These are phyloP conservation scores for Claviceps digitariae DNA, from an alignment of 2,329 filamentous ascomycete genomes.

Conservation along the genomic window DNA sequence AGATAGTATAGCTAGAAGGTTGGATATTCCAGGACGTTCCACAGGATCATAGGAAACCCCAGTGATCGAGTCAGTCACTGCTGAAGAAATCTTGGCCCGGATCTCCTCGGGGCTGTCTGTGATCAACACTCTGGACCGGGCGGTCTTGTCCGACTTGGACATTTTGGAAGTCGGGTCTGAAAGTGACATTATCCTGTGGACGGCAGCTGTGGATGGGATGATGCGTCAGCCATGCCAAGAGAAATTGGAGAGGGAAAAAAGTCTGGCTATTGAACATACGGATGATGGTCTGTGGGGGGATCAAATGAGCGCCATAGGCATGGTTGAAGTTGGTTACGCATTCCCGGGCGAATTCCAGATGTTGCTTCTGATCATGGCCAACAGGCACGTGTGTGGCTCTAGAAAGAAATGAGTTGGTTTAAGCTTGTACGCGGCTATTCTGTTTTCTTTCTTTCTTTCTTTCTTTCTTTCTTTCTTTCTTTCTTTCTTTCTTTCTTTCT, in stretches of 20 bases:
- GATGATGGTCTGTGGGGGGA: constrained; percentile 56
- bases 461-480: no score
- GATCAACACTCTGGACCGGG: constrained; percentile 67
- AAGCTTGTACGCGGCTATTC: not conserved
- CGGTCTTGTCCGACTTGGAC: constrained; percentile 73
- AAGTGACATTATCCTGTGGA: constrained; percentile 82
- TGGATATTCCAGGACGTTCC: constrained; percentile 68
- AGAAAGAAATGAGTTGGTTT: not conserved
- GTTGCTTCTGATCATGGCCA: constrained; percentile 88
- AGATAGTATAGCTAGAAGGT: constrained; percentile 69
- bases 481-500: no score
- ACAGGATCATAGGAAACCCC: constrained; percentile 59
- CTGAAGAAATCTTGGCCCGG: constrained; percentile 51
- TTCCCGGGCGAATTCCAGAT: constrained; percentile 84
- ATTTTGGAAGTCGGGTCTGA: constrained; percentile 70
- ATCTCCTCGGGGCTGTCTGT: constrained; percentile 58
- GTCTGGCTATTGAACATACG: constrained; percentile 32
- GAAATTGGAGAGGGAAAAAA: not conserved
- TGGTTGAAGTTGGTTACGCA: constrained; percentile 81
- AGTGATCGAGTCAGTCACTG: constrained; percentile 61
- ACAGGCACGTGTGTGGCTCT: constrained; percentile 90
- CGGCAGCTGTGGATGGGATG: constrained; percentile 42
- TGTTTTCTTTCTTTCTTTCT: no score
- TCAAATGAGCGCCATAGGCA: constrained; percentile 49
- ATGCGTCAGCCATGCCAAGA: not conserved